These are phyloP conservation scores for Coemansia sp. DNA, from an alignment of 192 early-diverging fungal species.

Conservation along the genomic window DNA sequence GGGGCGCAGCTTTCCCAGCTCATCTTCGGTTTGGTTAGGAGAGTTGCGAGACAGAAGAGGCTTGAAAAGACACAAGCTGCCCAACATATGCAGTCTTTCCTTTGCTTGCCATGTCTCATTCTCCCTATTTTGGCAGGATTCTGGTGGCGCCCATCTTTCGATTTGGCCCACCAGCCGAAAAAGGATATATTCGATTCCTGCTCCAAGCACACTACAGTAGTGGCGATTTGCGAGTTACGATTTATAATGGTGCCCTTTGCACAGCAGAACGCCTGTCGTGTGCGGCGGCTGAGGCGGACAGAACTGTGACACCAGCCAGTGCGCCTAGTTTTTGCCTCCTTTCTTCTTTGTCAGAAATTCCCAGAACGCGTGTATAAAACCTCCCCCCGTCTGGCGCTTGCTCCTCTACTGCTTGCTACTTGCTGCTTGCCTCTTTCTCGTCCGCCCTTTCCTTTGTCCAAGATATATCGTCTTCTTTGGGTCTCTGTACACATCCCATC, in stretches of 20 bases:
- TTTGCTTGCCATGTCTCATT: no score
- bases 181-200: slow-evolving; percentile 1
- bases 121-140: neutral
- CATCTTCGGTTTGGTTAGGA: no score
- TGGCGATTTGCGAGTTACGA: neutral
- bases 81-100: slow-evolving; percentile 9
- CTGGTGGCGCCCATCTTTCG: slow-evolving; percentile 1
- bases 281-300: neutral
- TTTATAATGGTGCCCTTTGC: no score
- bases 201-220: neutral
- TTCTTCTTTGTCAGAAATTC: no score
- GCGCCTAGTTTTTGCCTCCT: neutral
- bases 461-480: no score
- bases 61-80: neutral
- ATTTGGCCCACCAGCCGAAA: neutral
- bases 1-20: no score
- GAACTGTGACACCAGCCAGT: neutral
- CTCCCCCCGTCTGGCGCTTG: neutral
- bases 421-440: no score
- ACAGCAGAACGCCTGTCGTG: no score
- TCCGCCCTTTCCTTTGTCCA: no score
- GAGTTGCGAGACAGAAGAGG: no score
- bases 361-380: neutral
- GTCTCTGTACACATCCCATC: neutral
- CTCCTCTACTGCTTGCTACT: no score